Conservation (phyloP, 768 basidiomycete genomes). For the Boletus vermiculosoides region DNA sequence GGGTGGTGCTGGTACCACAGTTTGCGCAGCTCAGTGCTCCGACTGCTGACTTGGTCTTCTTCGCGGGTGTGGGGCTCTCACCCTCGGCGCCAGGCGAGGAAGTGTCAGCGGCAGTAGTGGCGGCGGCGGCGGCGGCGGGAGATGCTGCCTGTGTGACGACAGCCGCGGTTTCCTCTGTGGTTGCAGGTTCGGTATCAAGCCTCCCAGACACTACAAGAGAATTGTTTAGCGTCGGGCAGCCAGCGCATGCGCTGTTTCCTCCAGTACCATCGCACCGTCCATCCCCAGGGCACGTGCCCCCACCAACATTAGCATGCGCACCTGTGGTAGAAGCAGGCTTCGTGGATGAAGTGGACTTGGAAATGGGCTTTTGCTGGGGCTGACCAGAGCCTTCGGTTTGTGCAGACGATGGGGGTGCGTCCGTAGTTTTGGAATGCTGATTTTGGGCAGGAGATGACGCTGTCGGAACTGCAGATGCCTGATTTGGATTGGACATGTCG, state of each 20-base stretch:
- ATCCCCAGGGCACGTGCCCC: conserved; percentile 95
- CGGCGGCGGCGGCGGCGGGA: too few relatives aligned
- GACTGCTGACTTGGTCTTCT: conserved; percentile 44
- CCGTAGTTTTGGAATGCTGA: conserved; percentile 33
- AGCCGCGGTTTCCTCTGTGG: conserved; percentile 22
- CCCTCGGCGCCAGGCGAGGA: conserved; percentile 35
- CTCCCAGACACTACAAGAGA: conserved; percentile 48
- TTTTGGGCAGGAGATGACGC: conserved; percentile 27
- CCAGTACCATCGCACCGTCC: conserved; percentile 98
- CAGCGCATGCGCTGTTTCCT: conserved; percentile 87
- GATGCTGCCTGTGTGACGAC: conserved; percentile 21
- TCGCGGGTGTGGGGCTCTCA: conserved; percentile 29
- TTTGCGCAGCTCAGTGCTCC: conserved; percentile 84
- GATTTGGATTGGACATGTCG: conserved; percentile 38
- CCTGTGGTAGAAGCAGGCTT: conserved; percentile 32
- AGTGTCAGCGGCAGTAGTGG: conserved; percentile 32
- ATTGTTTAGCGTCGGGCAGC: conserved; percentile 98
- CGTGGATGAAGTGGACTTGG: conserved; percentile 27
- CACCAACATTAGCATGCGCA: conserved; percentile 31
- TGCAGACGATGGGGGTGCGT: conserved; percentile 27
- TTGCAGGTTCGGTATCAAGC: conserved; percentile 37
- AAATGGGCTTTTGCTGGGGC: conserved; percentile 26
- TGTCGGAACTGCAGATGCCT: conserved; percentile 34
- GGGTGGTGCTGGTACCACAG: conserved; percentile 87
- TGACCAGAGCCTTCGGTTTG: conserved; percentile 27